Evolutionary conservation across 352 stramenopile genomes (phyloP), one percentile per base, ranked within the genome.

Genomic region (Phytophthora chlamydospora): DNA sequence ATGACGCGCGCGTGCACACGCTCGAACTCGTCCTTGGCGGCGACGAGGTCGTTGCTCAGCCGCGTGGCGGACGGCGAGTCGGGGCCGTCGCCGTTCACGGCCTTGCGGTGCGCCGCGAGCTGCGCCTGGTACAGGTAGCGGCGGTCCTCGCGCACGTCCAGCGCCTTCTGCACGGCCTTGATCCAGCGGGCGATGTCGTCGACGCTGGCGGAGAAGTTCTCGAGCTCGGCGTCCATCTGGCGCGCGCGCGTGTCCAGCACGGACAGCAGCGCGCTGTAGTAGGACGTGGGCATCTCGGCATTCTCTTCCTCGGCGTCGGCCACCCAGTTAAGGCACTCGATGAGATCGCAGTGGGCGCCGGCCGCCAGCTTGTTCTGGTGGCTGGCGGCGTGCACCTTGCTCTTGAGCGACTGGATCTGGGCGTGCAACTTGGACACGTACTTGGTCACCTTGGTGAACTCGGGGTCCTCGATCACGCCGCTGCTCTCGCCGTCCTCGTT

Each of bases 331-430:
- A 91, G 76, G 32, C 68, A 80, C 68, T 95, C 85, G 46, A 93
- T 93, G 39, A 95, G 78, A 50, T 90, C 83, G 58, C 85, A 92
- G 79, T 95, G 89, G 5, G 83, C 77, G n/a, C 80, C 78, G 10
- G 85, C 76, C 21, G 85, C 71, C 29, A 90, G 68, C 44, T 88
- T 83, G 71, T 89, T 91, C 65, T 90, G 78, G 47, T 82, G 66
- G 57, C 86, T 81, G 1, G 82, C 83, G 17, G 74, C 69, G 27
- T 75, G 69, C 36, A 77, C 80, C 43, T 89, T 90, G 21, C 64
- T 58, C 66, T 93, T 85, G 51, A 93, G 77, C 43, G 41, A 63
- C 60, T 85, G 76, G 46, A 89, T 83, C 34, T 89, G 75, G 21
- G 70, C 66, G 40, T 86, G 45, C 12, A 95, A 73, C 57, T 89